phyloP scores from a whole-genome alignment of 768 basidiomycete genomes.

The Podaxis carcinomalis region DNA sequence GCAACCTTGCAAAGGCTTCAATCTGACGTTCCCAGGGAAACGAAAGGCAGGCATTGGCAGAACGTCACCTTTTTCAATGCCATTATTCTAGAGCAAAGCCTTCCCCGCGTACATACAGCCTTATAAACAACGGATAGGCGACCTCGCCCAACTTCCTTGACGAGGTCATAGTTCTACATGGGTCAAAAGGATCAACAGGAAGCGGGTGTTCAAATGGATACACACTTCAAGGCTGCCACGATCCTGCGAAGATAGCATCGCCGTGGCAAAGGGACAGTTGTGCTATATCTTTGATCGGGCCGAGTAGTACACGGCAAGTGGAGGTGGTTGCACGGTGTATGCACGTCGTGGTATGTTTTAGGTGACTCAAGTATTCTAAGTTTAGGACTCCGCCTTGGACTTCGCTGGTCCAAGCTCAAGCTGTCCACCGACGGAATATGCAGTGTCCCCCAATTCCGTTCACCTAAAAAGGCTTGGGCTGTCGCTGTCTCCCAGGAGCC shows the following conservation, averaged over 20 bases:
- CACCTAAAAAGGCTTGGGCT: too few species aligned
- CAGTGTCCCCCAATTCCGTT: too few species aligned
- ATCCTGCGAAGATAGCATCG: not conserved
- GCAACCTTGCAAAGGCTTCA: not conserved
- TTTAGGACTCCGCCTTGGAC: not conserved
- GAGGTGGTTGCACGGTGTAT: not conserved
- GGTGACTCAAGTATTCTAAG: not conserved
- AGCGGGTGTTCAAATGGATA: not conserved
- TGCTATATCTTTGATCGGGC: not conserved
- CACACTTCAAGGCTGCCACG: not conserved
- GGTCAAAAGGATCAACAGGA: not conserved
- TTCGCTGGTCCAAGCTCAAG: too few species aligned
- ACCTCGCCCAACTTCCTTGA: slow-evolving; percentile 2
- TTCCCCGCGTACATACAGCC: not conserved
- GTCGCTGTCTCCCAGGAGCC: too few species aligned
- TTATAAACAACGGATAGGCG: not conserved
- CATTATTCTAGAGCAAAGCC: slow-evolving; percentile 3
- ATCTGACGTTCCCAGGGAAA: not conserved
- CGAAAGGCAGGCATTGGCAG: slow-evolving; percentile 33
- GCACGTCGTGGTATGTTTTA: not conserved
- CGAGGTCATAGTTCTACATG: slow-evolving; percentile 4
- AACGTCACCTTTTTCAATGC: slow-evolving; percentile 41
- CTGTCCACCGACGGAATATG: too few species aligned
- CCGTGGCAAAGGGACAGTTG: not conserved
- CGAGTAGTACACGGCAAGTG: too few species aligned